A percentile compares a stretch with the other conserved stretches of the same genome.
Conservation (phyloP, 495 filamentous ascomycete species). For the Podospora pseudocomata region DNA sequence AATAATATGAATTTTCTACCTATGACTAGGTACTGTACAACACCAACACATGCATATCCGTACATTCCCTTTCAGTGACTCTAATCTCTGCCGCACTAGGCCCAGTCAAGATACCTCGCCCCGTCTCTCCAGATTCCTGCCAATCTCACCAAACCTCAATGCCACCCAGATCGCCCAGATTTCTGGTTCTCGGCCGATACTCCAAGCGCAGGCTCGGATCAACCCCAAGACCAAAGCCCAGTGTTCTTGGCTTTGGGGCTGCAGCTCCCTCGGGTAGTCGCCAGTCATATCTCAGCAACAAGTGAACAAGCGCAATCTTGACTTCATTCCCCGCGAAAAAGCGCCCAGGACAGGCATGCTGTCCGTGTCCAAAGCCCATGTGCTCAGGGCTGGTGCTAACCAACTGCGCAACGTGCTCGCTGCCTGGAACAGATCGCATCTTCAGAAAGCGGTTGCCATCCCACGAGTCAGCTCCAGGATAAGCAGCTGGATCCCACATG, state of each 20-base stretch:
- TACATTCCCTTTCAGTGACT: too few relatives aligned
- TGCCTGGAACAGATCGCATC: slow-evolving; percentile 36
- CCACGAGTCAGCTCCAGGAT: slow-evolving; percentile 42
- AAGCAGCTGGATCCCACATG: slow-evolving; percentile 41
- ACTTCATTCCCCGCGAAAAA: slow-evolving; percentile 43
- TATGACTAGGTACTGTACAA: too few relatives aligned
- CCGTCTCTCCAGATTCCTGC: too few relatives aligned
- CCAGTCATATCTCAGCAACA: slow-evolving; percentile 41
- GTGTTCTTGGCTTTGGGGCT: slow-evolving; percentile 6
- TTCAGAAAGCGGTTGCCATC: slow-evolving; percentile 48
- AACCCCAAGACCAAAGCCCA: slow-evolving; percentile 12
- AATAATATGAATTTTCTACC: too few relatives aligned
- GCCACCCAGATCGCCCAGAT: slow-evolving; percentile 6
- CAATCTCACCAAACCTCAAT: neutral
- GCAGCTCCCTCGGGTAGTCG: slow-evolving; percentile 21
- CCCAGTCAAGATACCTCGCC: too few relatives aligned
- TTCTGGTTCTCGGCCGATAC: slow-evolving; percentile 7
- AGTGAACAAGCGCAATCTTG: slow-evolving; percentile 35
- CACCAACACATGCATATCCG: too few relatives aligned
- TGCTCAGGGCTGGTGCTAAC: slow-evolving; percentile 42
- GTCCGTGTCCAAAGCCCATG: slow-evolving; percentile 39
- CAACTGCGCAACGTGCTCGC: slow-evolving; percentile 43
- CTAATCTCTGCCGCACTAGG: too few relatives aligned
- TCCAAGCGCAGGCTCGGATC: slow-evolving; percentile 22
- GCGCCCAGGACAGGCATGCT: slow-evolving; percentile 41